Base-by-base conservation (phyloP, 2,329 filamentous ascomycete species). In the Colletotrichum tamarilloi region DNA sequence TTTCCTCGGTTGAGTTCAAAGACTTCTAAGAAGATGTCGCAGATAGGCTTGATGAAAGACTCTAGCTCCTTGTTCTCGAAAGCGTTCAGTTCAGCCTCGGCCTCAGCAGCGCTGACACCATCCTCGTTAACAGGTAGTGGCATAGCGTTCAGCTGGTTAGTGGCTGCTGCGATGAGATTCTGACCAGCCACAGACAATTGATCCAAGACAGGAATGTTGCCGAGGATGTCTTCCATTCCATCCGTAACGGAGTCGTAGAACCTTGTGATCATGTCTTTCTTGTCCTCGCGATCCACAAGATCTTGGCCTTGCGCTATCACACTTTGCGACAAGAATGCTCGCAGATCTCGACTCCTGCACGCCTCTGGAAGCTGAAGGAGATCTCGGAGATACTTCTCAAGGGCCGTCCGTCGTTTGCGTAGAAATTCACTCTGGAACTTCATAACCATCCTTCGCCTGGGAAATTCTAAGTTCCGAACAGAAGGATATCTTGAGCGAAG, bases 41-140 rank as follows among this genome's bases (percentile, higher is more conserved):
- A 98, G 74, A 99, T 98, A 4, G 97, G 97, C 81, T 98, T 99
- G 78, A 99, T 97, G 79, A 99, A 98, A 1, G 97, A 97, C 80
- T 97, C 95, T 2, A 95, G 87, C 77, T 98, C 95, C 78, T 92
- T 92, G 80, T 94, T 92, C 82, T 98, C 96, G 78, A 97, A 98
- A 0, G 96, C 96, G 71, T 95, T 94, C 62, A 99, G 86, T 82
- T 98, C 97, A 0, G 96, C 96, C 83, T 98, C 95, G 0, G 95
- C 97, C 84, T 98, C 97, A 2, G 92, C 90, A 2, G 90, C 87
- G 8, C 83, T 84, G 69, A 85, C 77, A 6, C 81, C 82, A 60
- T 89, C 89, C 74, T 90, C 89, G 72, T 83, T 86, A 12, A 84
- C 84, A 38, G 84, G 82, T n/a, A 89, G 82, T 16, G 88, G 88